Conservation (phyloP, 2,329 filamentous ascomycete species). For the Talaromyces atroroseus region DNA sequence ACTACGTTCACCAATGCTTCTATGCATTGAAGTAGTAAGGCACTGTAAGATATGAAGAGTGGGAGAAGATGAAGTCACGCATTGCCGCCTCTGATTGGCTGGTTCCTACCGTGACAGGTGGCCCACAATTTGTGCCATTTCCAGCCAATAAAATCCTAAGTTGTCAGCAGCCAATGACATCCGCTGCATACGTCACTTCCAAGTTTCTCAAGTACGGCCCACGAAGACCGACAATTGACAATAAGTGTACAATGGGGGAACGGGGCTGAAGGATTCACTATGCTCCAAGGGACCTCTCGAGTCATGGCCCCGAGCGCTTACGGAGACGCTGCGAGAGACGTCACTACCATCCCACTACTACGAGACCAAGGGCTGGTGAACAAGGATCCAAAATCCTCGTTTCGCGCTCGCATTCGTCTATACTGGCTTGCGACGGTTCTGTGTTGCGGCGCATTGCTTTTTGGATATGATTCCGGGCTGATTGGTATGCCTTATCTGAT, state of each 20-base stretch:
- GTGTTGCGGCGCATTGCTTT: conserved; percentile 47
- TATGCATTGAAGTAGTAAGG: no score
- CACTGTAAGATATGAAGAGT: no score
- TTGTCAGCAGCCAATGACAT: background rate
- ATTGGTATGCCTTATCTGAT: conserved; percentile 28
- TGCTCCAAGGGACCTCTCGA: background rate
- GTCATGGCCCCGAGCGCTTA: background rate
- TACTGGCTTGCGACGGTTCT: conserved; percentile 50
- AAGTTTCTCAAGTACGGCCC: background rate
- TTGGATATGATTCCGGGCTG: conserved; percentile 41
- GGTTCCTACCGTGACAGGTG: background rate
- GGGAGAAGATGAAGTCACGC: background rate
- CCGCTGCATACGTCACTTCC: background rate
- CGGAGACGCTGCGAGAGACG: background rate
- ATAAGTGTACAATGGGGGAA: no score
- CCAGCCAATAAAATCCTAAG: background rate
- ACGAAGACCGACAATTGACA: no score
- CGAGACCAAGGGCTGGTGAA: background rate
- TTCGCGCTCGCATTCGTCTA: conserved; percentile 39
- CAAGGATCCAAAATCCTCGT: conserved; percentile 12
- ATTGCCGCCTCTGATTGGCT: background rate
- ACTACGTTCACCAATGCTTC: no score
- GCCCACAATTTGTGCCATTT: background rate
- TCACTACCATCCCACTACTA: conserved; percentile 6
- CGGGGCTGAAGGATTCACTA: background rate